Evolutionary conservation across 2,329 filamentous ascomycete genomes (phyloP).

Genomic region (Diplodia corticola): DNA sequence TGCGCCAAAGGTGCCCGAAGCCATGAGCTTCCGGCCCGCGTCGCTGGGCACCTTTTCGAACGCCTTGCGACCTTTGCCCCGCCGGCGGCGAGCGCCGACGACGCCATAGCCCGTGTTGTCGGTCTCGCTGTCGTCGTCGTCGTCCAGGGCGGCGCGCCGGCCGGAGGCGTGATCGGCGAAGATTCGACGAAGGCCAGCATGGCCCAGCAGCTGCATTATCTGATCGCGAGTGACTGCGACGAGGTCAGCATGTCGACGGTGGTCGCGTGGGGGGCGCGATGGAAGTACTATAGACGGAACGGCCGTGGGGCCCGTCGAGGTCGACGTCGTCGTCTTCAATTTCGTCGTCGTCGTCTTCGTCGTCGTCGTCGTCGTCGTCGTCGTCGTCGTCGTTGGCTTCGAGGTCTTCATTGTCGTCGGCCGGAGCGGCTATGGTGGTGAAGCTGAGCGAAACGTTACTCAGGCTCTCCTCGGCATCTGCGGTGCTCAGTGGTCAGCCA

Average conservation of each 20-base stretch:
- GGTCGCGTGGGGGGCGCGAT: constrained; percentile 8
- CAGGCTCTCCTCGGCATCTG: constrained; percentile 46
- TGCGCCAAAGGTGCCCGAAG: constrained; percentile 74
- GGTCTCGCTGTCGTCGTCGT: constrained; percentile 43
- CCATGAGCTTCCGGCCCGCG: constrained; percentile 75
- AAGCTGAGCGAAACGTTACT: constrained; percentile 45
- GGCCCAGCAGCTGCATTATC: constrained; percentile 56
- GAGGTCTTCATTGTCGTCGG: too few species aligned
- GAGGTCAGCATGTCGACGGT: constrained; percentile 18
- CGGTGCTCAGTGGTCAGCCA: constrained; percentile 19
- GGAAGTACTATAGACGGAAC: constrained; percentile 26
- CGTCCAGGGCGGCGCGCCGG: constrained; percentile 30
- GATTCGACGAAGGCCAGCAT: constrained; percentile 55
- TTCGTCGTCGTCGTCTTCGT: constrained; percentile 26
- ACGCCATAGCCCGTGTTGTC: constrained; percentile 40
- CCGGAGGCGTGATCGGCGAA: constrained; percentile 42
- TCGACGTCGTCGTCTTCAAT: constrained; percentile 34
- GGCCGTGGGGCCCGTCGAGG: constrained; percentile 34
- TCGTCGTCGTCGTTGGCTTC: constrained; percentile 35
- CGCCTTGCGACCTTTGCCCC: constrained; percentile 49
- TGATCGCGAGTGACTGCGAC: constrained; percentile 49
- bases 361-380: constrained; percentile 30
- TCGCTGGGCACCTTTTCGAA: constrained; percentile 86
- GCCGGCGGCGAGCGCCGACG: constrained; percentile 41
- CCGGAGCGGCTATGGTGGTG: constrained; percentile 30